Evolutionary conservation across 2,329 filamentous ascomycete genomes (phyloP).

Genomic region (Fusarium equiseti): DNA sequence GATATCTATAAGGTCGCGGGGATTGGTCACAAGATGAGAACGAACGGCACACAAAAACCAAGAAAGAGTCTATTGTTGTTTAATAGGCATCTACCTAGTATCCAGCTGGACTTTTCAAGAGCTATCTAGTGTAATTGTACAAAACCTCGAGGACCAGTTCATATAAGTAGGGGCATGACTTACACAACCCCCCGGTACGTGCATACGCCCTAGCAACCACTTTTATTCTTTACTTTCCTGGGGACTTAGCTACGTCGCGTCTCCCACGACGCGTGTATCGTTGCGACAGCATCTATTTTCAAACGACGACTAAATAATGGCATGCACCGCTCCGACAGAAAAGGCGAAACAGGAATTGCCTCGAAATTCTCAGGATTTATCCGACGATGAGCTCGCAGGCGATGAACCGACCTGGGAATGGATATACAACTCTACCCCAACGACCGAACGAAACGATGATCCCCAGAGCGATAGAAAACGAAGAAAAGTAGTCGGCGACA

Average conservation of each 20-base stretch:
- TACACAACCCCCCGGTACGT: conserved; percentile 33
- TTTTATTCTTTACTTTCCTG: conserved; percentile 22
- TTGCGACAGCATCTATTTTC: conserved; percentile 11
- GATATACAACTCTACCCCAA: conserved; percentile 68
- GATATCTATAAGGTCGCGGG: neutral
- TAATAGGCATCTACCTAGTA: neutral
- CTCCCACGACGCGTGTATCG: conserved; percentile 48
- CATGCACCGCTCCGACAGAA: conserved; percentile 36
- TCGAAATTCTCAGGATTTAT: conserved; percentile 67
- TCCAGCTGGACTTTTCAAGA: neutral
- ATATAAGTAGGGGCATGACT: conserved; percentile 8
- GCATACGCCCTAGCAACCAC: conserved; percentile 42
- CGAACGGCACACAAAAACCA: neutral
- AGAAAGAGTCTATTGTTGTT: neutral
- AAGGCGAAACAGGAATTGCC: conserved; percentile 36
- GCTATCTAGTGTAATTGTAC: neutral
- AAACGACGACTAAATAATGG: conserved; percentile 42
- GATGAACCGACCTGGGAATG: conserved; percentile 83
- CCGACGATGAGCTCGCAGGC: conserved; percentile 85
- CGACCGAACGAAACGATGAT: conserved; percentile 48
- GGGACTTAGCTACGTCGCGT: conserved; percentile 41
- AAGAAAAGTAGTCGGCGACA: conserved; percentile 53
- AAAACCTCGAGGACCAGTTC: neutral
- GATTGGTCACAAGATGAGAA: neutral
- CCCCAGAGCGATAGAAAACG: conserved; percentile 52